Conservation (phyloP, 2,329 filamentous ascomycete genomes). For the Cladosporium oxysporum region DNA sequence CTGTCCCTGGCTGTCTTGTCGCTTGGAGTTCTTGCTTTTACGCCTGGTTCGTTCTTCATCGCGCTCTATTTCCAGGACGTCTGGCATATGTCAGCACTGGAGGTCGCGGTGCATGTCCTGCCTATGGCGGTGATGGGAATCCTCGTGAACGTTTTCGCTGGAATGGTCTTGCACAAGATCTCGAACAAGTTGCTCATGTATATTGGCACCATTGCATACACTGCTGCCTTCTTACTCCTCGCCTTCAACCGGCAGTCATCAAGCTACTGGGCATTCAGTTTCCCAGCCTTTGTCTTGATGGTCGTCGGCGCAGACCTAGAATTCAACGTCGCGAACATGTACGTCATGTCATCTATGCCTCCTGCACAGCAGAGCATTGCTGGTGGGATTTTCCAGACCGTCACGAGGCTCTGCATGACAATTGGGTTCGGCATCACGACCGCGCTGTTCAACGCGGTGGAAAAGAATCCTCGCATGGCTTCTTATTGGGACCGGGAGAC, state of each 20-base stretch:
- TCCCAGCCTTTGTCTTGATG: constrained; percentile 61
- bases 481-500: constrained; percentile 48
- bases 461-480: constrained; percentile 35
- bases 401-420: constrained; percentile 61
- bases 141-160: constrained; percentile 64
- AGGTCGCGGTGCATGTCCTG: constrained; percentile 63
- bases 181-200: constrained; percentile 66
- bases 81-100: constrained; percentile 53
- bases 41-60: constrained; percentile 46
- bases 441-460: constrained; percentile 56
- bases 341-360: constrained; percentile 67
- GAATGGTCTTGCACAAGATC: constrained; percentile 61
- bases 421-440: constrained; percentile 64
- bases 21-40: constrained; percentile 64
- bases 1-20: constrained; percentile 60
- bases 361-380: constrained; percentile 65
- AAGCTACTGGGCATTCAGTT: constrained; percentile 66
- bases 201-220: constrained; percentile 50
- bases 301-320: constrained; percentile 69
- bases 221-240: constrained; percentile 54
- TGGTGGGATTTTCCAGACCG: constrained; percentile 68
- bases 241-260: constrained; percentile 57
- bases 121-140: constrained; percentile 66
- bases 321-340: constrained; percentile 73
- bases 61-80: constrained; percentile 66